A percentile compares a stretch with the other conserved stretches of the same genome.
Evolutionary conservation across 2,329 filamentous ascomycete genomes (phyloP).

Genomic region (Orbilia brochopaga): DNA sequence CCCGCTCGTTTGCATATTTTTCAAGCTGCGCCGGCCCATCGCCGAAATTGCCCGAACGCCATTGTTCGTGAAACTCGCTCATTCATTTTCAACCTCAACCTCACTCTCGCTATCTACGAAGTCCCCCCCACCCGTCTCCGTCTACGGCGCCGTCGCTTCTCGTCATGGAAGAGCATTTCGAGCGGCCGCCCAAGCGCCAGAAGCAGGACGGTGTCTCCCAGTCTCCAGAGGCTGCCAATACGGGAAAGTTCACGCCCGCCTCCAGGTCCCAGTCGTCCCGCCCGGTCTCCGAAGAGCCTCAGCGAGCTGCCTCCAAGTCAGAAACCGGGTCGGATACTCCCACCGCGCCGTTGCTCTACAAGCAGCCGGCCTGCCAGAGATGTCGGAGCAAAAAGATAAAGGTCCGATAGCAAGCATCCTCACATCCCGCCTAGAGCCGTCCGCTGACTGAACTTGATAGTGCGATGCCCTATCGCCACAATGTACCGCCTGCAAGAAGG

Average conservation of each 20-base stretch:
- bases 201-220: constrained; percentile 47
- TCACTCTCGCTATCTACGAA: constrained; percentile 8
- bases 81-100: constrained; percentile 5
- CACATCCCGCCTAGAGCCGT: background rate
- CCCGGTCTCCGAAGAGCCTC: constrained; percentile 50
- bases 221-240: constrained; percentile 32
- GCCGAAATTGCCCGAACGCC: constrained; percentile 38
- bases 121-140: background rate
- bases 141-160: constrained; percentile 5
- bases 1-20: constrained; percentile 1
- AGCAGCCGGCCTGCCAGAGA: constrained; percentile 50
- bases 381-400: constrained; percentile 51
- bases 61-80: constrained; percentile 3
- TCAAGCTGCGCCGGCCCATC: constrained; percentile 35
- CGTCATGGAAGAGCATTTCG: constrained; percentile 44
- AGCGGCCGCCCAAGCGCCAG: constrained; percentile 46
- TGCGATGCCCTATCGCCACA: constrained; percentile 49
- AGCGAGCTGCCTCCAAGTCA: constrained; percentile 45
- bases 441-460: constrained; percentile 33
- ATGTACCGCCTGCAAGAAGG: constrained; percentile 50
- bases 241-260: constrained; percentile 46
- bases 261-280: constrained; percentile 44
- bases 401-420: constrained; percentile 8
- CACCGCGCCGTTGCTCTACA: constrained; percentile 44
- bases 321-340: constrained; percentile 43